Percentiles rank a stretch among this genome's conserved stretches.
These are phyloP conservation scores for Teratosphaeria zuluensis DNA, from an alignment of 2,329 filamentous ascomycete species.

Conservation along the genomic window DNA sequence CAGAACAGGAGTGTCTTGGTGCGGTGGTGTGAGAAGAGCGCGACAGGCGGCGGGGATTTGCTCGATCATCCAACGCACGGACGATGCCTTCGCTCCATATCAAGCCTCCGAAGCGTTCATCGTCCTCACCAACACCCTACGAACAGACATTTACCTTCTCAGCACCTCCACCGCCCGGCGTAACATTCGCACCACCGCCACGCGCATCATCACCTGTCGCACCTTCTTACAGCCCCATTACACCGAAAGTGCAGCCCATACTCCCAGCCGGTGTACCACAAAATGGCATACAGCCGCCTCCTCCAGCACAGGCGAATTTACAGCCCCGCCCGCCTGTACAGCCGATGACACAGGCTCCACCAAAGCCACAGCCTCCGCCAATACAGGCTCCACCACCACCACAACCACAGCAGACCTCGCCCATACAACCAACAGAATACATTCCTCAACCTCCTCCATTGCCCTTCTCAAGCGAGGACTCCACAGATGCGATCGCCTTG, in stretches of 20 bases:
- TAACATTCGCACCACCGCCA: neutral
- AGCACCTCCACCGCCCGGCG: conserved; percentile 2
- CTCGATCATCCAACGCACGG: conserved; percentile 3
- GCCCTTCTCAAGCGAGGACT: conserved; percentile 44
- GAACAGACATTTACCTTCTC: conserved; percentile 6
- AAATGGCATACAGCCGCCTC: neutral
- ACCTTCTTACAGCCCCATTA: conserved; percentile 25
- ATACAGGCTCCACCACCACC: neutral
- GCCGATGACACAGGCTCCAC: neutral
- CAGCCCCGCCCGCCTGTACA: neutral
- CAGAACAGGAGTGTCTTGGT: neutral
- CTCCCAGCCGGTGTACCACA: conserved; percentile 12
- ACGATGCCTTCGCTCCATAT: conserved; percentile 16
- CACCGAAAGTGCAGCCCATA: conserved; percentile 23
- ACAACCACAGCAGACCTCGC: neutral
- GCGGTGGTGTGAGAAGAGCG: neutral
- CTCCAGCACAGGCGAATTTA: neutral
- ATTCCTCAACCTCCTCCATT: conserved; percentile 34
- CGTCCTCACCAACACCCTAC: conserved; percentile 4
- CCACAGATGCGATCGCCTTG: conserved; percentile 80
- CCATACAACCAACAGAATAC: conserved; percentile 24
- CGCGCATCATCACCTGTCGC: conserved; percentile 6
- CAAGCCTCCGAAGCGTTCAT: conserved; percentile 13
- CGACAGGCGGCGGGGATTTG: neutral
- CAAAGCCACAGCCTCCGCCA: neutral